A percentile compares a stretch with the other conserved stretches of the same genome.
phyloP scores from a whole-genome alignment of 352 stramenopile genomes.

The Elongisporangium senticosum region DNA sequence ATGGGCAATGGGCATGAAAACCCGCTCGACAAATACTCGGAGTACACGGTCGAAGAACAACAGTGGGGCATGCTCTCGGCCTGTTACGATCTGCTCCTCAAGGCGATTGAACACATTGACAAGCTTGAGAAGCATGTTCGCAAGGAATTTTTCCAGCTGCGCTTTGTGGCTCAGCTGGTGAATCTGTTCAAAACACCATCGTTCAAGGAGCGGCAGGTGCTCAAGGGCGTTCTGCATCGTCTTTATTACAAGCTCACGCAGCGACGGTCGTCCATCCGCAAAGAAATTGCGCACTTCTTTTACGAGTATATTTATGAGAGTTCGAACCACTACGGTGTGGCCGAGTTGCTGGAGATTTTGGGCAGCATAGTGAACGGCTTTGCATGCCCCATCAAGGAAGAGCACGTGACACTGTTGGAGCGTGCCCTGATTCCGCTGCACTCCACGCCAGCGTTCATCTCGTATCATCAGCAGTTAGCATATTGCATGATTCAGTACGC shows the following conservation, averaged over 20 bases:
- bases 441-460: constrained; percentile 79
- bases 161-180: constrained; percentile 77
- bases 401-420: constrained; percentile 82
- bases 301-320: constrained; percentile 93
- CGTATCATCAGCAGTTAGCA: constrained; percentile 84
- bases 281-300: constrained; percentile 84
- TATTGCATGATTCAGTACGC: constrained; percentile 91
- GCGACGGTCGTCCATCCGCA: constrained; percentile 79
- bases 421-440: constrained; percentile 83
- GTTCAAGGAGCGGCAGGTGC: constrained; percentile 80
- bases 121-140: constrained; percentile 84
- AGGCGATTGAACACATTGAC: constrained; percentile 86
- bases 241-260: constrained; percentile 90
- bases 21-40: constrained; percentile 79
- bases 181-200: constrained; percentile 85
- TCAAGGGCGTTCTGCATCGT: constrained; percentile 83
- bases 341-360: constrained; percentile 83
- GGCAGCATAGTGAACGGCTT: constrained; percentile 89
- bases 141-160: constrained; percentile 81
- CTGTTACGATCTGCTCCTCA: constrained; percentile 78
- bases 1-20: constrained; percentile 36
- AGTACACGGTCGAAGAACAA: constrained; percentile 81
- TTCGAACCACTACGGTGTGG: constrained; percentile 83
- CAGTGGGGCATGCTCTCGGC: constrained; percentile 74
- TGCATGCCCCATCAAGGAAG: constrained; percentile 84